Evolutionary conservation across 345 rosid species (phyloP), one percentile per base, ranked within the genome.

Genomic region (Ceriops zippeliana): DNA sequence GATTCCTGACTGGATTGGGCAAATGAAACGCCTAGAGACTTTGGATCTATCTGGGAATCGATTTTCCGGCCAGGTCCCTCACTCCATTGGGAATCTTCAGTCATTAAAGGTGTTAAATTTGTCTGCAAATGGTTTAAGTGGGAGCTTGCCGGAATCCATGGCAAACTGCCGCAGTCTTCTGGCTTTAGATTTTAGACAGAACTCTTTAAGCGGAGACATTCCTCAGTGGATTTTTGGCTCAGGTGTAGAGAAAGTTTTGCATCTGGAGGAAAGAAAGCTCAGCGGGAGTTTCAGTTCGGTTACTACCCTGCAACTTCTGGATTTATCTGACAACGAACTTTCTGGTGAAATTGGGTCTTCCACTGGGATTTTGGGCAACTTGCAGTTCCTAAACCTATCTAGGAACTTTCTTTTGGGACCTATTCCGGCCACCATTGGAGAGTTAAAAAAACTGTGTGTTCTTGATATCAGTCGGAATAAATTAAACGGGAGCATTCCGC

Each of bases 31-130:
- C 65, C 93, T 96, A 6, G 92, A 84, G 73, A 83, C 75, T 72
- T 72, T 93, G 65, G 97, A 90, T 88, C 92, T 93, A 79, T 93
- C 98, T 2, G 73, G 75, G 35, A 93, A 93, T 73, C 70, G 71
- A 52, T 85, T 90, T 58, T 82, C 90, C 22, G 92, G 88, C 31
- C 61, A 61, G 58, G 72, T 84, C 53, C 92, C 98, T 1, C 52
- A 4, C 60, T 82, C 90, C 24, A 67, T 93, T 3, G 97, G 98
- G 53, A 86, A 83, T 65, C 88, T 93, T 65, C 83, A 69, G 62
- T 68, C 60, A 1, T 67, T 93, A 63, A 88, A 82, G 83, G 83
- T 83, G 49, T 68, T 93, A 42, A 91, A 93, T 73, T 81, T 93
- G 6, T 93, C 97, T 4, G 46, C 63, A 49, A 93, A 93, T 79